phyloP scores from a whole-genome alignment of 306 rosid species.

The Mucuna pruriens region DNA sequence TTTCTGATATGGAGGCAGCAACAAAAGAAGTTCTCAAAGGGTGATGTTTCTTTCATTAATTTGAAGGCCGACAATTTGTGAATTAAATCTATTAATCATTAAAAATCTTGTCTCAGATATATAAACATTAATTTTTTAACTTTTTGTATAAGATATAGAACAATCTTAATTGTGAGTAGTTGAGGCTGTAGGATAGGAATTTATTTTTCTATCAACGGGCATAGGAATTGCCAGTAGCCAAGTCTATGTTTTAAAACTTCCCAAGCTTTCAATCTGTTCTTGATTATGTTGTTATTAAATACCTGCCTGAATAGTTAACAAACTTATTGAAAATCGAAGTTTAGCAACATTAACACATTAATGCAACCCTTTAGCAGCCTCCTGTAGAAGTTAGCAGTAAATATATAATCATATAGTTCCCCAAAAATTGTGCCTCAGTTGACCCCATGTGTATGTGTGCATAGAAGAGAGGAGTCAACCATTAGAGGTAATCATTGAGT shows the following conservation, averaged over 20 bases:
- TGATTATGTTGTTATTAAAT: not conserved
- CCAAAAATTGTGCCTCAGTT: not conserved
- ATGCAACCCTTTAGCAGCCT: slow-evolving; percentile 14
- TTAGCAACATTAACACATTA: slow-evolving; percentile 13
- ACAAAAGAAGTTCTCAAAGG: slow-evolving; percentile 77
- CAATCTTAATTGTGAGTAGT: slow-evolving; percentile 14
- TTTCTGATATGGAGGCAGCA: slow-evolving; percentile 72
- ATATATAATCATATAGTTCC: not conserved
- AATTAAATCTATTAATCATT: slow-evolving; percentile 11
- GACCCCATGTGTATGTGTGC: not conserved
- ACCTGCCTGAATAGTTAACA: slow-evolving; percentile 27
- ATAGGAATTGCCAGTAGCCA: slow-evolving; percentile 16
- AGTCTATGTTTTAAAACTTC: slow-evolving; percentile 29
- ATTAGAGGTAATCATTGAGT: slow-evolving; percentile 3
- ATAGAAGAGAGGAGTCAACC: not conserved
- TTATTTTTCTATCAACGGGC: not conserved
- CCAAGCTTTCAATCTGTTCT: slow-evolving; percentile 12
- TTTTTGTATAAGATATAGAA: slow-evolving; percentile 2
- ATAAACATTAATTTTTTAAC: not conserved
- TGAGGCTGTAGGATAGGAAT: slow-evolving; percentile 4
- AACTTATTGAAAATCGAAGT: not conserved
- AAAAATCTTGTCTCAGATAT: slow-evolving; percentile 21
- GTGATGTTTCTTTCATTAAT: slow-evolving; percentile 56
- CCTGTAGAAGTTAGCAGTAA: not conserved
- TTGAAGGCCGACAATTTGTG: slow-evolving; percentile 26